Evolutionary conservation across 2,329 filamentous ascomycete species (phyloP).

Genomic region (Fusarium cicatricum): DNA sequence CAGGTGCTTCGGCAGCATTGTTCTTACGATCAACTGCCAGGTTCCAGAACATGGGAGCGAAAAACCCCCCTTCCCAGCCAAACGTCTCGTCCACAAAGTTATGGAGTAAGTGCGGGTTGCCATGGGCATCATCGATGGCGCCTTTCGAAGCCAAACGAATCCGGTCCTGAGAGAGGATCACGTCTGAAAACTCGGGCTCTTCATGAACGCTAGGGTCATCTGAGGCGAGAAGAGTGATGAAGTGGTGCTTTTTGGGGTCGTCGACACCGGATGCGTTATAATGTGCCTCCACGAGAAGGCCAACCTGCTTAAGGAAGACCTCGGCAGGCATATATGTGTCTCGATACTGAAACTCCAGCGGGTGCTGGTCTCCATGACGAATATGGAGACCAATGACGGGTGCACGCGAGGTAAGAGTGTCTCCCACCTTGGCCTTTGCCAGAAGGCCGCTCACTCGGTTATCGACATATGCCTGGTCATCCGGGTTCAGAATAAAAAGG

Average conservation of each 20-base stretch:
- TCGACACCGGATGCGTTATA: constrained; percentile 55
- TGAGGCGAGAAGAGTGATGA: constrained; percentile 73
- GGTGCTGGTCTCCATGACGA: constrained; percentile 81
- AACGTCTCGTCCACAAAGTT: constrained; percentile 78
- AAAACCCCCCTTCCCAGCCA: constrained; percentile 92
- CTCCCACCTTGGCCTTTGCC: constrained; percentile 52
- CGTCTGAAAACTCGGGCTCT: constrained; percentile 66
- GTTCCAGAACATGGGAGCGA: constrained; percentile 81
- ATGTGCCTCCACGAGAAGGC: constrained; percentile 60
- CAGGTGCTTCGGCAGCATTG: constrained; percentile 48
- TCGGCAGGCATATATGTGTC: constrained; percentile 80
- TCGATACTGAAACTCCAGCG: constrained; percentile 78
- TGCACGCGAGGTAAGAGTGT: constrained; percentile 47
- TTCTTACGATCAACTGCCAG: constrained; percentile 63
- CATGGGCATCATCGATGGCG: constrained; percentile 50
- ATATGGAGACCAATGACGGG: constrained; percentile 75
- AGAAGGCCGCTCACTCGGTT: constrained; percentile 66
- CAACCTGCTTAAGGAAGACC: constrained; percentile 69
- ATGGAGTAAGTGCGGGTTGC: constrained; percentile 61
- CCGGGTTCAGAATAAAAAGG: constrained; percentile 73
- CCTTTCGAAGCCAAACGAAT: constrained; percentile 78
- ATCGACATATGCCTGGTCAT: constrained; percentile 72
- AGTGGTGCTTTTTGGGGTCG: constrained; percentile 48
- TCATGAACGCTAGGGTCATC: constrained; percentile 82
- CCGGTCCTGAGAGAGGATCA: constrained; percentile 73